Evolutionary conservation across 805 yeast species (phyloP), one percentile per base, ranked within the genome.

Genomic region (Zygoascus biomembranicola): DNA sequence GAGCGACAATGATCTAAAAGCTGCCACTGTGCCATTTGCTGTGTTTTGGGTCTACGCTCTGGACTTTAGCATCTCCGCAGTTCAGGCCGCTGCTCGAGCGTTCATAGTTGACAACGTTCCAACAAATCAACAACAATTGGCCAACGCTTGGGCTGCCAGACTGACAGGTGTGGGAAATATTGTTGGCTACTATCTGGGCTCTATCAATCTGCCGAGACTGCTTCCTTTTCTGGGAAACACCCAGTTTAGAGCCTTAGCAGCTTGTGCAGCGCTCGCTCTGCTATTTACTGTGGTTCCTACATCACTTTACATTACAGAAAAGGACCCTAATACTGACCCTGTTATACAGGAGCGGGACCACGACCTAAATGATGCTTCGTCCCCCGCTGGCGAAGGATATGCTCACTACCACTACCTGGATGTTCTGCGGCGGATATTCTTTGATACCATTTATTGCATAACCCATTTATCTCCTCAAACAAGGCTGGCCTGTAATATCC

Each of bases 111-210:
- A 81, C 60, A 77, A 78, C 56, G 80, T 80, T 8, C 78, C 83
- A 5, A 71, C 79, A 0, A 65, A 70, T 50, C 85, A 79, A 58
- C 86, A 82, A 59, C 79, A 77, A 52, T 60, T 69, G 5, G 82
- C 84, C 9, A 81, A 81, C 62, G 85, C 84, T 0, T 79, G 83
- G 84, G 86, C 85, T 1, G 84, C 85, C 1, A 67, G 83, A 49
- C 73, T 82, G 80, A 78, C 80, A 50, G 82, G 85, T 0, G 69
- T 70, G 1, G 82, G 83, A 57, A 82, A 81, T 56, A 78, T 82
- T 11, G 59, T 77, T 20, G 85, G 85, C 2, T 82, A 77, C 61
- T 72, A 73, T 58, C 58, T 82, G 39, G 82, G 84, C 2, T 68
- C 82, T 0, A 57, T 77, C 32, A 71, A 80, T 53, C 62, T 81